A percentile compares a stretch with the other conserved stretches of the same genome.
Conservation (phyloP, 179 eudicot species). For the Patellifolia procumbens region DNA sequence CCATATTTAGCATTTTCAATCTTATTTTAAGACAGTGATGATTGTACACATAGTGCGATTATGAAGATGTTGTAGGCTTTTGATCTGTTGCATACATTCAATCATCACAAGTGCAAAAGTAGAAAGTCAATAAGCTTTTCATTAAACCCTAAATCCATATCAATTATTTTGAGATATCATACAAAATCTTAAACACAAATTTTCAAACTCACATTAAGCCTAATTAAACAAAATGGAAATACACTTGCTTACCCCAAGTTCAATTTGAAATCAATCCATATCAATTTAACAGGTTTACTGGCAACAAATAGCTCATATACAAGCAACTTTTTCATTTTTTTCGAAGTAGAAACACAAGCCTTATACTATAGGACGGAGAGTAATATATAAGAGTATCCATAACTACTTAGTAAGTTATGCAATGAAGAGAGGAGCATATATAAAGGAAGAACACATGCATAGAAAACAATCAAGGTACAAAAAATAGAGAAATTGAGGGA, state of each 20-base stretch:
- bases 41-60: background rate
- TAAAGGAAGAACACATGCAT: slow-evolving; percentile 14
- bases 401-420: background rate
- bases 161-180: too few species aligned
- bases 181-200: too few species aligned
- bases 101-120: background rate
- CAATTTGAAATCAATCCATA: too few species aligned
- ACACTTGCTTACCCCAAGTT: too few species aligned
- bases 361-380: background rate
- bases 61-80: slow-evolving; percentile 4
- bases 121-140: background rate
- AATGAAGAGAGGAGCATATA: background rate
- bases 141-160: background rate
- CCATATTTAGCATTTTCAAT: background rate
- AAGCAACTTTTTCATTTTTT: background rate
- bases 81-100: background rate
- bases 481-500: background rate
- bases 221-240: too few species aligned
- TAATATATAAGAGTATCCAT: too few species aligned
- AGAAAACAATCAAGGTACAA: background rate
- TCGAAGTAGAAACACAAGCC: background rate
- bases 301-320: too few species aligned
- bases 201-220: too few species aligned
- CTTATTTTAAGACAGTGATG: background rate
- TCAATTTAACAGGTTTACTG: too few species aligned